Base-by-base conservation (phyloP, 352 stramenopile genomes). In the Globisporangium takayamanum region DNA sequence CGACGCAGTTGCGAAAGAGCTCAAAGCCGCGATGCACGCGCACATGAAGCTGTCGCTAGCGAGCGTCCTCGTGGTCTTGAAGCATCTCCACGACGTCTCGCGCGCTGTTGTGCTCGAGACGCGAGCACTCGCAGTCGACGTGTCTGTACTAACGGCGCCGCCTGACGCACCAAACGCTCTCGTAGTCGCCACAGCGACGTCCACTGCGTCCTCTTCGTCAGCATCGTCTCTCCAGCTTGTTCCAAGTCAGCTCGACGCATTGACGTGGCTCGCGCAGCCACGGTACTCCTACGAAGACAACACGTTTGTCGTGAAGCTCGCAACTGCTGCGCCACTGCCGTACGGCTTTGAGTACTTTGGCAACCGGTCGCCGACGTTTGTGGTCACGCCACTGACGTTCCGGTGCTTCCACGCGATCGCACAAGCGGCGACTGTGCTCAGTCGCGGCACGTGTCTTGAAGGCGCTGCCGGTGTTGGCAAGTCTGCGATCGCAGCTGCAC, bases 301-400 rank as follows among this genome's bases (percentile, higher is more conserved):
- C 11, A 60, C 74, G 11, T 41, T 92, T 11, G 71, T 63, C 30
- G 51, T 92, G 11, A 74, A 74, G 20, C 16, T 94, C 36, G 50
- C 88, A 55, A 76, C 74, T 7, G 76, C 74, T 4, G 55, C 73
- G 0, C 59, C 65, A 28, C 56, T 92, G 25, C 54, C 66, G 11
- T 91, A 91, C 33, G 84, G 84, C 0, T 82, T 88, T 37, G 84
- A 93, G 57, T 93, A 91, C 42, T 52, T 76, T 2, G 84, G 80
- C 3, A 91, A 88, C 59, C 55, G 60, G 20, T 62, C 69, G 2
- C 42, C 60, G 8, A 47, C 66, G 8, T 60, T 87, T n/a, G 60
- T 80, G 28, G 50, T 87, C 18, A 80, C 70, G 2, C 78, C 80
- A 2, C 54, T 91, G 12, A 89, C 78, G 5, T 55, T 91, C 12